These are phyloP conservation scores for Mrakiaceae sp. DNA, from an alignment of 1,284 basidiomycete genomes.

Conservation along the genomic window DNA sequence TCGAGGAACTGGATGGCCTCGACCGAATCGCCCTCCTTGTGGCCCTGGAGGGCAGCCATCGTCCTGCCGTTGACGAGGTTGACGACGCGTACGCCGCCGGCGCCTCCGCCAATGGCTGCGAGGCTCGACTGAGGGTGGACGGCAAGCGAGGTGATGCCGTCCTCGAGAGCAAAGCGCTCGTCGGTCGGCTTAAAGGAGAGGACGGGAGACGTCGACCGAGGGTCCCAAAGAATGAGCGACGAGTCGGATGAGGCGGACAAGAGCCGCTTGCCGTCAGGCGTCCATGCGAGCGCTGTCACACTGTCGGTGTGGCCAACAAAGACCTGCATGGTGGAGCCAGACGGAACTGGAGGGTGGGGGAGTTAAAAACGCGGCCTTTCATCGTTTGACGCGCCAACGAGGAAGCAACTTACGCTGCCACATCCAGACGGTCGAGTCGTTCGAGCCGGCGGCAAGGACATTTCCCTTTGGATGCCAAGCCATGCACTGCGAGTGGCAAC, in stretches of 20 bases:
- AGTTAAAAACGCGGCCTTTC: conserved; percentile 10
- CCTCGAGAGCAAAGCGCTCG: conserved; percentile 62
- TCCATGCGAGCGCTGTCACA: conserved; percentile 81
- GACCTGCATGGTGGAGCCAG: conserved; percentile 88
- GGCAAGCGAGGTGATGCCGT: conserved; percentile 72
- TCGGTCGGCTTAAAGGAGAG: conserved; percentile 67
- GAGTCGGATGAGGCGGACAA: conserved; percentile 79
- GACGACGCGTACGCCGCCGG: conserved; percentile 72
- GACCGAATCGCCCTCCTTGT: conserved; percentile 77
- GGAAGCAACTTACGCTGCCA: conserved; percentile 63
- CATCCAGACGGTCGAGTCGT: conserved; percentile 93
- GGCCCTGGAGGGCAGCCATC: conserved; percentile 66
- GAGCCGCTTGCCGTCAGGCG: conserved; percentile 82
- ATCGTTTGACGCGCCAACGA: not conserved
- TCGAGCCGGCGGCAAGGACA: conserved; percentile 80
- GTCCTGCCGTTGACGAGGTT: conserved; percentile 78
- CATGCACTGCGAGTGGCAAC: conserved; percentile 53
- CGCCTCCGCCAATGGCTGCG: conserved; percentile 74
- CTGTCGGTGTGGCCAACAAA: conserved; percentile 81
- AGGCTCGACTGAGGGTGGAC: conserved; percentile 75
- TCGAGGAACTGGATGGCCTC: conserved; percentile 82
- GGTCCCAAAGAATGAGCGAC: conserved; percentile 83
- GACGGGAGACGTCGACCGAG: conserved; percentile 59
- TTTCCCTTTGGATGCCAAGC: conserved; percentile 92
- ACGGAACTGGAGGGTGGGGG: conserved; percentile 54